Evolutionary conservation across 768 basidiomycete genomes (phyloP).

Genomic region (Leccinum aurantiacum): DNA sequence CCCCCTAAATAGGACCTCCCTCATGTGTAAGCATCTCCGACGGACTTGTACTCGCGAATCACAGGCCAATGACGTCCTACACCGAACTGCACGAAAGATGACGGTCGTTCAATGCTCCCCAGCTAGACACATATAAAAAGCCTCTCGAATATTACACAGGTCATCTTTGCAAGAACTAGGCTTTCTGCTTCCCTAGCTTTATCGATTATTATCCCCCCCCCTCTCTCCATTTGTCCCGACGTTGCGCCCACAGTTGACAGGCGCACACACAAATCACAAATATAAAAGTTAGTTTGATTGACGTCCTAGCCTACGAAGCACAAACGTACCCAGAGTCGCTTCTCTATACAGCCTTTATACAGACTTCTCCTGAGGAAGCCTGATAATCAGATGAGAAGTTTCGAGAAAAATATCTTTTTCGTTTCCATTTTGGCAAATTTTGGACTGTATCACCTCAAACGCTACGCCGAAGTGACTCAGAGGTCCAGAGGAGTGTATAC

Average conservation of each 20-base stretch:
- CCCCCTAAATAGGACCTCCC: slow-evolving; percentile 8
- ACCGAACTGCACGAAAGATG: too few relatives aligned
- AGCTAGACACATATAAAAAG: too few relatives aligned
- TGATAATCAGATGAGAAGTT: not conserved
- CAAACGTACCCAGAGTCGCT: not conserved
- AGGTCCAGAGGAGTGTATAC: too few relatives aligned
- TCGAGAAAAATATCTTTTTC: not conserved
- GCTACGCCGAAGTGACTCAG: too few relatives aligned
- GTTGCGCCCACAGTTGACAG: not conserved
- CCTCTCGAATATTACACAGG: too few relatives aligned
- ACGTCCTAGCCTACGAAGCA: not conserved
- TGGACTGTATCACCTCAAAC: too few relatives aligned
- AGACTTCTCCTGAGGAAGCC: too few relatives aligned
- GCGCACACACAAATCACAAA: not conserved
- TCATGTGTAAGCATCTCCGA: not conserved
- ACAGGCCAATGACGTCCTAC: not conserved
- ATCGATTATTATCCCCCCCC: not conserved
- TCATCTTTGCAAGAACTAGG: too few relatives aligned
- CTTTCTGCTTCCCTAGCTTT: too few relatives aligned
- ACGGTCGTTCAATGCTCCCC: too few relatives aligned
- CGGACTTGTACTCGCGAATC: too few relatives aligned
- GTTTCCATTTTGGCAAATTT: too few relatives aligned
- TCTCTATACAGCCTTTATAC: not conserved
- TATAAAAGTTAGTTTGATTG: not conserved
- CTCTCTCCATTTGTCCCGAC: not conserved